These are phyloP conservation scores for Citrus sp. DNA, from an alignment of 345 rosid species.

Conservation along the genomic window DNA sequence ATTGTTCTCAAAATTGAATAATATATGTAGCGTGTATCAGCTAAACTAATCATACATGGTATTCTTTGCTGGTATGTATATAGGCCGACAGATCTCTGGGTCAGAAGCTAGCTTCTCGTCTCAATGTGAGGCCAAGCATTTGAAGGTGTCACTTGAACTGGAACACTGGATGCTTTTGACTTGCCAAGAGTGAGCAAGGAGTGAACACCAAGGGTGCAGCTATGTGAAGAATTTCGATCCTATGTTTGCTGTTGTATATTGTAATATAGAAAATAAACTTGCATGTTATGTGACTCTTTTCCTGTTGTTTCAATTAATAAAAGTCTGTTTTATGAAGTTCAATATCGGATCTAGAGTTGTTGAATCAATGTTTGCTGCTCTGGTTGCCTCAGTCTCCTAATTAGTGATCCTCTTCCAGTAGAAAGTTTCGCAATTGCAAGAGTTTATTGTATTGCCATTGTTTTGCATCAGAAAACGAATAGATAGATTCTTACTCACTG, in stretches of 20 bases:
- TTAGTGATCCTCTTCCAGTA: background rate
- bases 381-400: background rate
- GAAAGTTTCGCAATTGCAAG: background rate
- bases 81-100: slow-evolving; percentile 80
- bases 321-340: background rate
- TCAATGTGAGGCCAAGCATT: slow-evolving; percentile 65
- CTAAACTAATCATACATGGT: background rate
- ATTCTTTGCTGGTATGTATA: slow-evolving; percentile 4
- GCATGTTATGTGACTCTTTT: background rate
- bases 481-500: background rate
- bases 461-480: background rate
- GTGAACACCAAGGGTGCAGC: background rate
- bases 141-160: slow-evolving; percentile 28
- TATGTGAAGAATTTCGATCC: slow-evolving; percentile 6
- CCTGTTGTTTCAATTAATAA: slow-evolving; percentile 1
- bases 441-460: background rate
- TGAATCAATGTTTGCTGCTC: background rate
- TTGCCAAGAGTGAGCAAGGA: slow-evolving; percentile 8
- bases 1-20: background rate
- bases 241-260: slow-evolving; percentile 5
- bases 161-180: background rate
- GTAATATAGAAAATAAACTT: slow-evolving; percentile 4
- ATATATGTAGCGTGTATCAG: background rate
- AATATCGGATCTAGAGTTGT: background rate
- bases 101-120: slow-evolving; percentile 78